Evolutionary conservation across 805 yeast species (phyloP).

Genomic region (Wickerhamomyces ciferrii): DNA sequence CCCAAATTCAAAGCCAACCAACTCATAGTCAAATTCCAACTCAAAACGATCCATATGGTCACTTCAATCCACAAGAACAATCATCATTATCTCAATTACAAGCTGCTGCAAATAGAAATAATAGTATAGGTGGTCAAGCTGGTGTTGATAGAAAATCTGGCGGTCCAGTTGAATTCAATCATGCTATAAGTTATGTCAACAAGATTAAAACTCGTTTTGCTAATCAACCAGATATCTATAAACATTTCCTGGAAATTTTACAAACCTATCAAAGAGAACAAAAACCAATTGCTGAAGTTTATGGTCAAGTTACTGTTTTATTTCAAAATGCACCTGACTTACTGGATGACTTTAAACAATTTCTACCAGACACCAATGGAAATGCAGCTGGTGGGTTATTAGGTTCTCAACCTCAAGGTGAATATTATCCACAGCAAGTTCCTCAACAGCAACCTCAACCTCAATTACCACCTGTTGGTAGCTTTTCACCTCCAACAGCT

Average conservation of each 20-base stretch:
- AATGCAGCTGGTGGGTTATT: slow-evolving; percentile 16
- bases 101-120: slow-evolving; percentile 31
- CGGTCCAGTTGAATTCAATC: slow-evolving; percentile 90
- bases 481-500: slow-evolving; percentile 64
- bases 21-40: slow-evolving; percentile 8
- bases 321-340: slow-evolving; percentile 94
- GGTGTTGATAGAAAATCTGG: slow-evolving; percentile 18
- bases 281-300: slow-evolving; percentile 92
- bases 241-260: slow-evolving; percentile 87
- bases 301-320: slow-evolving; percentile 83
- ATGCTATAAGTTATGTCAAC: slow-evolving; percentile 94
- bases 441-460: slow-evolving; percentile 8
- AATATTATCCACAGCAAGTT: background rate
- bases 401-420: slow-evolving; percentile 14
- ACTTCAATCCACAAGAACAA: slow-evolving; percentile 9
- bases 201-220: slow-evolving; percentile 93
- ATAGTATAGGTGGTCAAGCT: background rate
- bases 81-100: slow-evolving; percentile 28
- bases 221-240: slow-evolving; percentile 92
- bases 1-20: slow-evolving; percentile 13
- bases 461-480: slow-evolving; percentile 86
- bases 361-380: slow-evolving; percentile 69
- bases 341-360: slow-evolving; percentile 90
- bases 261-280: slow-evolving; percentile 97
- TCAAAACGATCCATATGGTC: slow-evolving; percentile 13